Conservation (phyloP, 2,329 filamentous ascomycete genomes). For the Talaromyces sp. region DNA sequence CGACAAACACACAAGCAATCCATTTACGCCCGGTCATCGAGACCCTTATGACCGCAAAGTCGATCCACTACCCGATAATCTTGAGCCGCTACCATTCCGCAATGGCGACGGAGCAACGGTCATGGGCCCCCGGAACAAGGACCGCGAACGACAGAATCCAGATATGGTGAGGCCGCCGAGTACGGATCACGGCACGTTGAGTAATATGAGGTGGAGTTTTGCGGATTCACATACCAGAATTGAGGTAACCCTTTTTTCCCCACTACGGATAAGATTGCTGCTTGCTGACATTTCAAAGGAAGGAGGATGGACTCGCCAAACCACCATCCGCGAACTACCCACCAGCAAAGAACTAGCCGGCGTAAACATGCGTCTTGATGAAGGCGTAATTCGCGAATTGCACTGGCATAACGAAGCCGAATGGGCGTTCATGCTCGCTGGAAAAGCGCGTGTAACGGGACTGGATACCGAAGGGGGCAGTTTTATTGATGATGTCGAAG, state of each 20-base stretch:
- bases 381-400: conserved; percentile 70
- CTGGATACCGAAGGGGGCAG: conserved; percentile 71
- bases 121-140: conserved; percentile 66
- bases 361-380: conserved; percentile 73
- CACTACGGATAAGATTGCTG: not conserved
- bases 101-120: conserved; percentile 64
- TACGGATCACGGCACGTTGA: conserved; percentile 67
- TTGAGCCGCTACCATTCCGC: conserved; percentile 48
- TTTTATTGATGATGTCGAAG: conserved; percentile 70
- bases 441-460: conserved; percentile 67
- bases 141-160: conserved; percentile 66
- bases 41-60: conserved; percentile 63
- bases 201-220: conserved; percentile 71
- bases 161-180: conserved; percentile 69
- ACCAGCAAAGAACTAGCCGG: conserved; percentile 63
- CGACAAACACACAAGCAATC: conserved; percentile 29
- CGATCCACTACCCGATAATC: conserved; percentile 51
- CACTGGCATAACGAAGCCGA: conserved; percentile 75
- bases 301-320: conserved; percentile 73
- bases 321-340: conserved; percentile 40
- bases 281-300: conserved; percentile 47
- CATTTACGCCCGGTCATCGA: conserved; percentile 58
- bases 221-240: conserved; percentile 62
- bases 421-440: conserved; percentile 72
- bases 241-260: conserved; percentile 44